Percentiles rank a stretch among this genome's conserved stretches.
Conservation (phyloP, 306 rosid species). For the Rosa persica region DNA sequence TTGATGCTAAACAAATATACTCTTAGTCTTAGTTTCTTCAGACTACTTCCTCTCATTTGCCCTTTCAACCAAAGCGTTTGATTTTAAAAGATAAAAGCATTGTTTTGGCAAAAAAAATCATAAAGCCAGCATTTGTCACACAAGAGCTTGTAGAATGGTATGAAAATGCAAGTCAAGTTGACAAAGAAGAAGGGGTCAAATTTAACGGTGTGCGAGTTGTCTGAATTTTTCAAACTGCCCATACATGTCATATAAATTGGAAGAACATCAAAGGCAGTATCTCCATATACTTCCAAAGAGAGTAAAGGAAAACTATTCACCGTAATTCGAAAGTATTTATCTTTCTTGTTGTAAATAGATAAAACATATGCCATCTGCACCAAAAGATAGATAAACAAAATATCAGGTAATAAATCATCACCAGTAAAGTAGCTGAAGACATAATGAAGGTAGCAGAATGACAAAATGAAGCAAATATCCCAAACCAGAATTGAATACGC, state of each 20-base stretch:
- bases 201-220: neutral
- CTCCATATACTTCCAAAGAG: neutral
- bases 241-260: neutral
- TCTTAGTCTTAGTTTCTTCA: too few relatives aligned
- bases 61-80: neutral
- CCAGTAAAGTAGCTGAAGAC: too few relatives aligned
- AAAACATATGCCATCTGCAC: conserved; percentile 98
- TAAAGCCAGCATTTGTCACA: neutral
- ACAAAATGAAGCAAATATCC: too few relatives aligned
- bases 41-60: too few relatives aligned
- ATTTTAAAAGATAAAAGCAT: neutral
- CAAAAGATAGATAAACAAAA: conserved; percentile 20
- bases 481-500: too few relatives aligned
- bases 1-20: too few relatives aligned
- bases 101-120: neutral
- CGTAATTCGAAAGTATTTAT: conserved; percentile 83
- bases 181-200: neutral
- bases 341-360: conserved; percentile 91
- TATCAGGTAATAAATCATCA: neutral
- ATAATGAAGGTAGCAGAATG: too few relatives aligned
- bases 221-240: neutral
- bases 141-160: neutral
- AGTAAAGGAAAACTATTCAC: conserved; percentile 48
- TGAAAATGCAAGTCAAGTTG: neutral
- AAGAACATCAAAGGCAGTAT: neutral